Base-by-base conservation (phyloP, 768 basidiomycete genomes). In the Clitopilus passeckerianus region DNA sequence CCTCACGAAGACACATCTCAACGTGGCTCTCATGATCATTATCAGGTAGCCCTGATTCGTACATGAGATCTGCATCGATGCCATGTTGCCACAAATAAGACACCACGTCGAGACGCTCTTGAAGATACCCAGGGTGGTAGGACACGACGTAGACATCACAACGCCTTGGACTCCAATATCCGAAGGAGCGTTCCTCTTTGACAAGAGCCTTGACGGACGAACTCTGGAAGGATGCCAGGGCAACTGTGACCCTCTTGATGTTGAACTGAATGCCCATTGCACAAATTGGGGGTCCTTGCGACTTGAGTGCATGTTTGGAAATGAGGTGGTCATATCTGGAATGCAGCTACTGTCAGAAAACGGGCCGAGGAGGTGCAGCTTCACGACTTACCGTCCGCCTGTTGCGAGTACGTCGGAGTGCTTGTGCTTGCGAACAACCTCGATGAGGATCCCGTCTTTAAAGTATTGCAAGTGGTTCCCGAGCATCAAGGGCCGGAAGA, bases 101-200 rank as follows among this genome's bases (percentile, higher is more conserved):
- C 12, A 85, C 89, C 1, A 92, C 81, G 64, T 93, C 90, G 16
- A 94, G 78, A 44, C 92, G 80, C 56, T 93, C 92, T 61, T 86
- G 83, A 34, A 94, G 74, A 66, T 86, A 80, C 9, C 92, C 91
- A 7, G 84, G 76, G 61, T 90, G 86, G 60, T 87, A 90, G 0
- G 90, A 90, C 24, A 92, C 84, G 12, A 94, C 79, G 62, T 93
- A 94, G 10, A 94, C 92, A 63, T 94, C 92, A 64, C 93, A 93
- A 37, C 91, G 79, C 15, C 91, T 81, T n/a, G 92, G 92, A 70
- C 90, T 90, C 91, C 90, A 94, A 67, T 85, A 90, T 0, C 93
- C 92, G 61, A 92, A 94, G 0, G 93, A 92, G 10, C 85, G 83
- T 60, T 86, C 84, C 66, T 92, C 90, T 69, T 89, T 92, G 56